A percentile compares a stretch with the other conserved stretches of the same genome.
Evolutionary conservation across 73 alveolate genomes (phyloP).

Genomic region (Urostyla sp.): DNA sequence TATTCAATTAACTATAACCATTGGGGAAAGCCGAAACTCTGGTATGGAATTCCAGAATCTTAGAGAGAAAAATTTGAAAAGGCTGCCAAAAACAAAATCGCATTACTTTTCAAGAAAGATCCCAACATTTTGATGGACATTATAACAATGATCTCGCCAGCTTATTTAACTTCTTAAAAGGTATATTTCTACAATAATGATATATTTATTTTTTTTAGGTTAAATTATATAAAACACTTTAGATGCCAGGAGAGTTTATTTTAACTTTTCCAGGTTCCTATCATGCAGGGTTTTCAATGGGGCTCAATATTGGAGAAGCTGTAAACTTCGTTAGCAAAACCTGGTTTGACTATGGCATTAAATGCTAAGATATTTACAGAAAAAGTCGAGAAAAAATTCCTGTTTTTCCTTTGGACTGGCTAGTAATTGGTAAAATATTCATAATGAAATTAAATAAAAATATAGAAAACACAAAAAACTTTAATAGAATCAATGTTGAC

Average conservation of each 20-base stretch:
- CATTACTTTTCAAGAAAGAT: conserved; percentile 68
- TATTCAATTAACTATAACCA: conserved; percentile 85
- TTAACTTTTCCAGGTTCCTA: conserved; percentile 82
- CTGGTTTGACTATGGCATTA: conserved; percentile 78
- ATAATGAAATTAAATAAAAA: too few species aligned
- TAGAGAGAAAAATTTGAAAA: conserved; percentile 75
- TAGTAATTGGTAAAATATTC: too few species aligned
- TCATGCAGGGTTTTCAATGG: conserved; percentile 88
- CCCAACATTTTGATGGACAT: conserved; percentile 78
- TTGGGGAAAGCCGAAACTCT: conserved; percentile 83
- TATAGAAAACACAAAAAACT: conserved; percentile 51
- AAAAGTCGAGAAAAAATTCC: conserved; percentile 64
- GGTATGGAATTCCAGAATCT: conserved; percentile 89
- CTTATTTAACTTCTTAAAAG: conserved; percentile 61
- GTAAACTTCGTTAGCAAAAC: conserved; percentile 77
- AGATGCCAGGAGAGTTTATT: conserved; percentile 84
- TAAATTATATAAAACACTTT: conserved; percentile 73
- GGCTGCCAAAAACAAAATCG: conserved; percentile 64
- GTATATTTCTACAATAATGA: background rate
- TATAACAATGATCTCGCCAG: conserved; percentile 77
- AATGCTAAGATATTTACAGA: conserved; percentile 46
- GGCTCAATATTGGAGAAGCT: conserved; percentile 85
- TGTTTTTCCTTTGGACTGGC: conserved; percentile 71
- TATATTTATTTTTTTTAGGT: conserved; percentile 14
- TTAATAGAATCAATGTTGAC: background rate